A percentile compares a stretch with the other conserved stretches of the same genome.
Conservation (phyloP, 1,139 yeast genomes). For the Scheffersomyces cryptocercus region DNA sequence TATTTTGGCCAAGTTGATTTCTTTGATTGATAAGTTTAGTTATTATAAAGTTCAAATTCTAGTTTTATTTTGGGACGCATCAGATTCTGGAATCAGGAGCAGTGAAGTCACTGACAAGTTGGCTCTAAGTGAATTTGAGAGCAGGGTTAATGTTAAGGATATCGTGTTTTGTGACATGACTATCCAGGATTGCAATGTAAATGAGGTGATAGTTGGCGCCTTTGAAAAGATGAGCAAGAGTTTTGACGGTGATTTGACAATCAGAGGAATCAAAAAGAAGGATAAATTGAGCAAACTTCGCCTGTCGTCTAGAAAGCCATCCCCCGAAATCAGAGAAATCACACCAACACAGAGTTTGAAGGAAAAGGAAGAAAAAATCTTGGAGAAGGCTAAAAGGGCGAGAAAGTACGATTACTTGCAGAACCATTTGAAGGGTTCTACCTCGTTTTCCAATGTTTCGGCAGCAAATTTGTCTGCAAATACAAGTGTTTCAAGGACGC, state of each 20-base stretch:
- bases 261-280: conserved; percentile 29
- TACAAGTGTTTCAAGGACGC: neutral
- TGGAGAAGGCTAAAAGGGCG: conserved; percentile 32
- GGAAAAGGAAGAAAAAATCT: conserved; percentile 23
- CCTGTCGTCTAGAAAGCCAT: conserved; percentile 2
- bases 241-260: conserved; percentile 33
- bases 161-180: conserved; percentile 41
- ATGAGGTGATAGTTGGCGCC: conserved; percentile 26
- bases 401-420: conserved; percentile 37
- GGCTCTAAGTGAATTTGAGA: conserved; percentile 12
- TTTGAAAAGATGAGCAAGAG: conserved; percentile 21
- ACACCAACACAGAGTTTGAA: conserved; percentile 16
- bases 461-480: neutral
- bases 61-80: conserved; percentile 41
- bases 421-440: conserved; percentile 26
- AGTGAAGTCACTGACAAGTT: conserved; percentile 20
- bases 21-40: conserved; percentile 37
- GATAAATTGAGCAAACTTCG: conserved; percentile 7
- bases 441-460: conserved; percentile 1
- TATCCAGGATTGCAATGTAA: conserved; percentile 24
- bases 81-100: conserved; percentile 17
- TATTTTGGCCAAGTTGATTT: conserved; percentile 39
- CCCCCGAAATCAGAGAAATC: neutral
- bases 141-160: conserved; percentile 17
- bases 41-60: conserved; percentile 37